Evolutionary conservation across 768 basidiomycete genomes (phyloP).

Genomic region (Mycena amicta): DNA sequence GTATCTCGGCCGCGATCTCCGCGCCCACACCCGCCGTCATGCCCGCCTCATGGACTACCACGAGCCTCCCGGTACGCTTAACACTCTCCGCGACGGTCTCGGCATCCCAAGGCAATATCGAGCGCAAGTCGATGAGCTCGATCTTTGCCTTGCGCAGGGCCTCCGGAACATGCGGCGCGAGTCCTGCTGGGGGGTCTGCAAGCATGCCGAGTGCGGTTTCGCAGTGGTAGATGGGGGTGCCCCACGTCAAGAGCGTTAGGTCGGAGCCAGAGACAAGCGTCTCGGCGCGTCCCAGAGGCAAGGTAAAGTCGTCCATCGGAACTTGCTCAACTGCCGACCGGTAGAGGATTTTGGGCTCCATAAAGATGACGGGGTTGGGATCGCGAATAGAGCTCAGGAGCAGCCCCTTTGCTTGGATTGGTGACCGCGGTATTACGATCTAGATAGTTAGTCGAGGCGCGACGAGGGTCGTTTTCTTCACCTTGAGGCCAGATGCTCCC

Average conservation of each 20-base stretch:
- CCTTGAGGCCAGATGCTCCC: constrained; percentile 88
- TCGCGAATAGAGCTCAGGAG: constrained; percentile 86
- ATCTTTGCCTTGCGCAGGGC: constrained; percentile 70
- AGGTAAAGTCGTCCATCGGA: constrained; percentile 80
- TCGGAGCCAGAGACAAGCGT: constrained; percentile 73
- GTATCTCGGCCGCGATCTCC: constrained; percentile 90
- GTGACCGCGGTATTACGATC: constrained; percentile 92
- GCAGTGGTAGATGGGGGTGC: constrained; percentile 91
- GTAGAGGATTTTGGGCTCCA: constrained; percentile 94
- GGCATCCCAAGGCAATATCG: constrained; percentile 88
- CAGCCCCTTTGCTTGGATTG: constrained; percentile 94
- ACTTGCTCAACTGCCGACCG: constrained; percentile 96
- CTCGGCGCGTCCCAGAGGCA: constrained; percentile 86
- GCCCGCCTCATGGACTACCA: constrained; percentile 92
- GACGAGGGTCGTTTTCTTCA: constrained; percentile 42
- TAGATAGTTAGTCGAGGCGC: no score
- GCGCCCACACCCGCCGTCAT: constrained; percentile 86
- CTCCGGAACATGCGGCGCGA: constrained; percentile 66
- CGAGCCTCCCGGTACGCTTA: constrained; percentile 77
- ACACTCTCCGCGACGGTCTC: constrained; percentile 83
- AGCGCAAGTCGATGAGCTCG: constrained; percentile 89
- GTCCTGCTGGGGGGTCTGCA: constrained; percentile 59
- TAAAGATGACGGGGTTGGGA: constrained; percentile 91
- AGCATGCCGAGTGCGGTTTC: constrained; percentile 82
- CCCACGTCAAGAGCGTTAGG: constrained; percentile 90